Evolutionary conservation across 441 rosid genomes (phyloP), one percentile per base, ranked within the genome.

Genomic region (Flueggea neowawraea): DNA sequence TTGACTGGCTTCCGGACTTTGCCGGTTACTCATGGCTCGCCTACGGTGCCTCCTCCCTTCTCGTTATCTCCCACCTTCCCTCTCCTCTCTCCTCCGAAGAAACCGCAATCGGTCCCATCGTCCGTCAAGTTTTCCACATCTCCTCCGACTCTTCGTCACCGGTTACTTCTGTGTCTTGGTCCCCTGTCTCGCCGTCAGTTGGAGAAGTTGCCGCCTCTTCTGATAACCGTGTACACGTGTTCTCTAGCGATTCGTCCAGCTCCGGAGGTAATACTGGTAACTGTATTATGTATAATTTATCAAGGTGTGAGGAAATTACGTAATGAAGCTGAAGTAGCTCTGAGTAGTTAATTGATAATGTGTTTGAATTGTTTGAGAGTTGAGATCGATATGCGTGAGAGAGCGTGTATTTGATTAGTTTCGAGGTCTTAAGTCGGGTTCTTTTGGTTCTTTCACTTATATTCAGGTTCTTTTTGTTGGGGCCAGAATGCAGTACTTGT

Each of bases 391-490:
- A 22, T 22, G 28, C 2, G 14, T 54, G 22, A 54, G 13, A 54
- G 41, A 1, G 41, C 9, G 41, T 5, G 1, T 36, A 8, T 36
- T 3, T 36, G 41, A 36, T 36, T 36, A 8, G 41, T 36, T 36
- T 36, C 16, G 57, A 22, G 28, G 28, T 22, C 28, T 22, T 22
- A 22, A 22, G 28, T 33, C 10, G 32, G 13, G 2, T 17, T 59
- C 36, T 60, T 71, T 43, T 48, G 17, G 28, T 67, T 79, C 61
- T 84, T 74, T 79, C 62, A 79, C 88, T 81, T 82, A 85, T 87
- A 81, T 86, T 84, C 97, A 95, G 97, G 96, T 86, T 95, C 96
- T 86, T 89, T 95, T 89, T 86, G 86, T 89, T 95, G 99, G 97
- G 86, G 96, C 82, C 96, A 89, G 97, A 89, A 81, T 83, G 88